Evolutionary conservation across 352 stramenopile species (phyloP), one percentile per base, ranked within the genome.

Genomic region (Globisporangium polare): DNA sequence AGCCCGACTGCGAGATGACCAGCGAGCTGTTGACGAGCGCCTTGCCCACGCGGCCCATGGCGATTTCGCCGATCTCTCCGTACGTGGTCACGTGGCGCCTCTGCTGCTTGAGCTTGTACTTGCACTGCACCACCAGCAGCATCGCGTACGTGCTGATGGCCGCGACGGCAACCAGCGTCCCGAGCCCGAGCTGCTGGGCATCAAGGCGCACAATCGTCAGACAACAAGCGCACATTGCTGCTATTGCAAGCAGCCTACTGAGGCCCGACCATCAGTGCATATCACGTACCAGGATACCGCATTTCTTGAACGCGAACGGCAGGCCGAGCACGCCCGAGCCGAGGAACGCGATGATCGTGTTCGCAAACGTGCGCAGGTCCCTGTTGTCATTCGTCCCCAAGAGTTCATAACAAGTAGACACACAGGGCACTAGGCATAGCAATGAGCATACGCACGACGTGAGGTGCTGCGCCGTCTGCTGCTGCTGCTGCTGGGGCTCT

Each of bases 301-400:
- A 87, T 58, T 90, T 78, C 31, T 80, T 84, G 71, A 98, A 97
- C 20, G 91, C 92, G 70, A 90, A 95, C 9, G 92, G 92, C 8
- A 97, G 67, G 0, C 90, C 92, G 22, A 98, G 72, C 10, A 97
- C 82, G 29, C 92, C 92, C 5, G 92, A 95, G 24, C 92, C 92
- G 0, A 98, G 77, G 73, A 98, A 98, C 17, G 85, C 89, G 65
- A 98, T 97, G 58, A 96, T 83, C 20, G 77, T 83, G 60, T 92
- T 92, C n/a, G 74, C 68, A 57, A 92, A 92, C 45, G 72, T 86
- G 52, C 81, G 81, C 15, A 74, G 43, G 60, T 90, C 80, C 8
- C 77, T 86, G 33, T 37, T 37, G 33, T 12, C 33, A 37, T 37
- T 13, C 33, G 9, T 13, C 33, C 33, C 29, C 29, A 33, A 33